These are phyloP conservation scores for Cystobasidiopsis lactophilus DNA, from an alignment of 768 basidiomycete species.

Conservation along the genomic window DNA sequence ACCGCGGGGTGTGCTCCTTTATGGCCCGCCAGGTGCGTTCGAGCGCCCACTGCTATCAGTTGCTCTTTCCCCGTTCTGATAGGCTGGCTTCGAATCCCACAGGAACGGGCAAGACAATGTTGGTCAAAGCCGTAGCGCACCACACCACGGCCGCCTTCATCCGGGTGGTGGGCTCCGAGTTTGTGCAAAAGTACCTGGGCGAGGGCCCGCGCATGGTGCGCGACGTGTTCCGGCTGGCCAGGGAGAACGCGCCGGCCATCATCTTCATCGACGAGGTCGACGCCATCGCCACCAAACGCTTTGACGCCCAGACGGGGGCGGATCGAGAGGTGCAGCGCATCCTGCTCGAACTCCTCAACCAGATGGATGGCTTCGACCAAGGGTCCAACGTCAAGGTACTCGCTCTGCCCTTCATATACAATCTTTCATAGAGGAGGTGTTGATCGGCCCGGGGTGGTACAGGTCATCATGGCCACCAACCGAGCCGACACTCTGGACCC, in stretches of 20 bases:
- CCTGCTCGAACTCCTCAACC: constrained; percentile 81
- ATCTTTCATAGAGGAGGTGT: not conserved
- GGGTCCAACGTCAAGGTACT: constrained; percentile 91
- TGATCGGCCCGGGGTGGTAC: constrained; percentile 4
- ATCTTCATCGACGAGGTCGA: constrained; percentile 93
- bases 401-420: too few species aligned
- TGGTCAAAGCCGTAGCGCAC: constrained; percentile 97
- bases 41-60: constrained; percentile 36
- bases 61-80: not conserved
- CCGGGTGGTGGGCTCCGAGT: constrained; percentile 91
- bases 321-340: constrained; percentile 98
- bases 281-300: constrained; percentile 86
- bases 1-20: constrained; percentile 83
- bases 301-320: constrained; percentile 96
- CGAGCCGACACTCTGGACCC: constrained; percentile 95
- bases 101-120: constrained; percentile 97
- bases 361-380: constrained; percentile 99
- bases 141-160: constrained; percentile 96
- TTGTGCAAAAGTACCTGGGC: constrained; percentile 97
- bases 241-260: constrained; percentile 91
- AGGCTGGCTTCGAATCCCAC: constrained; percentile 20
- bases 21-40: constrained; percentile 67
- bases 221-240: constrained; percentile 90
- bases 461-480: constrained; percentile 99
- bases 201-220: constrained; percentile 99